phyloP scores from a whole-genome alignment of 2,329 filamentous ascomycete species.

The Volutella citrinella region DNA sequence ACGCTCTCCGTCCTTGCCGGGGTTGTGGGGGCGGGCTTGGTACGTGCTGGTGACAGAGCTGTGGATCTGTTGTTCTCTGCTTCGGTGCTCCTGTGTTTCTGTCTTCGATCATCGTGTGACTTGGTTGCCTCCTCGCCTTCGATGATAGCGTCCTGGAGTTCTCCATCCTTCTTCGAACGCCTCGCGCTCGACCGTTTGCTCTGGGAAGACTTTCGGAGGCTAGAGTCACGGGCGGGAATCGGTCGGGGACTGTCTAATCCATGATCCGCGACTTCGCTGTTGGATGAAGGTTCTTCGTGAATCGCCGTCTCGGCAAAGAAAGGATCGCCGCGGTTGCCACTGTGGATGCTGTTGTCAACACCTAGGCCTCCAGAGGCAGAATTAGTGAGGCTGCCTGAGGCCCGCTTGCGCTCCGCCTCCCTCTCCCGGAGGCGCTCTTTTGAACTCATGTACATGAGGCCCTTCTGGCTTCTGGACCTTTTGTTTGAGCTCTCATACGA shows the following conservation, averaged over 20 bases:
- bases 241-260: constrained; percentile 41
- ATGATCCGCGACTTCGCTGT: constrained; percentile 24
- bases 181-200: constrained; percentile 53
- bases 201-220: constrained; percentile 55
- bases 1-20: constrained; percentile 16
- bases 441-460: constrained; percentile 72
- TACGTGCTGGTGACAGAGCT: constrained; percentile 9
- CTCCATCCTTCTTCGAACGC: constrained; percentile 43
- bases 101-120: constrained; percentile 16
- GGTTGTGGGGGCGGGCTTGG: constrained; percentile 10
- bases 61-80: constrained; percentile 14
- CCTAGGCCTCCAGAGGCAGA: constrained; percentile 33
- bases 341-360: constrained; percentile 34
- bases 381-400: constrained; percentile 22
- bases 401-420: constrained; percentile 59
- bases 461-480: constrained; percentile 52
- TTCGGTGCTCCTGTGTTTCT: constrained; percentile 13
- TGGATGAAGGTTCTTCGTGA: constrained; percentile 48
- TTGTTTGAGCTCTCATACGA: constrained; percentile 63
- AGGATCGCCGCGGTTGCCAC: constrained; percentile 40
- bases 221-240: constrained; percentile 68
- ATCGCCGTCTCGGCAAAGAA: constrained; percentile 53
- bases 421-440: constrained; percentile 63
- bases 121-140: constrained; percentile 36
- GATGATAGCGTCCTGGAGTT: constrained; percentile 38